Percentiles rank a stretch among this genome's conserved stretches.
Conservation (phyloP, 108 stramenopile genomes). For the Skeletonema grethae region DNA sequence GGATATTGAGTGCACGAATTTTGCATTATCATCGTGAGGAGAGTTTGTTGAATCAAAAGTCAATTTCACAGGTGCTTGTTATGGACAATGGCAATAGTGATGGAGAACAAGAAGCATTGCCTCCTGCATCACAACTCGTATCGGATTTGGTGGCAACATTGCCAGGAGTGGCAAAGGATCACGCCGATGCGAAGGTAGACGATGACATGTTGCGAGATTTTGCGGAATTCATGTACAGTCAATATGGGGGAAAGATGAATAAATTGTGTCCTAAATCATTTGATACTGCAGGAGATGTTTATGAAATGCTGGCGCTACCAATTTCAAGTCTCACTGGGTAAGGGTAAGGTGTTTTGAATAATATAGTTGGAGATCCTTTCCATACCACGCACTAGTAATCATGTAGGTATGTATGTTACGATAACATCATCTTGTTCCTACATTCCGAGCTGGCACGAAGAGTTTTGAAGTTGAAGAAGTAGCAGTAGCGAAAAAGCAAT, state of each 20-base stretch:
- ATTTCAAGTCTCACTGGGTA: background rate
- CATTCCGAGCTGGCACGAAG: no score
- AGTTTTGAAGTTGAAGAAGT: no score
- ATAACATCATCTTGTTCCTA: no score
- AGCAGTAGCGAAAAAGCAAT: no score
- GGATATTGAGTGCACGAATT: slow-evolving; percentile 31
- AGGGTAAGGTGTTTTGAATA: no score
- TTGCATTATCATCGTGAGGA: slow-evolving; percentile 28
- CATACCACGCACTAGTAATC: no score
- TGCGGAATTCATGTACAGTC: slow-evolving; percentile 24
- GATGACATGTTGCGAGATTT: slow-evolving; percentile 30
- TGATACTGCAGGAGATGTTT: slow-evolving; percentile 29
- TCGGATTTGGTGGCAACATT: slow-evolving; percentile 17
- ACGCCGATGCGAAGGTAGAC: slow-evolving; percentile 21
- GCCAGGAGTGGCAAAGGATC: slow-evolving; percentile 34
- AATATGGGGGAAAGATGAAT: slow-evolving; percentile 20
- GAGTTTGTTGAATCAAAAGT: slow-evolving; percentile 18
- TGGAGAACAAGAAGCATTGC: background rate
- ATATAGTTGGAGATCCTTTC: no score
- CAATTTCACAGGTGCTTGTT: slow-evolving; percentile 20
- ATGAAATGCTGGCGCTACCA: slow-evolving; percentile 23
- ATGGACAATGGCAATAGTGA: background rate
- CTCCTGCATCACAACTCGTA: slow-evolving; percentile 17
- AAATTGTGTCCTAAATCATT: slow-evolving; percentile 38
- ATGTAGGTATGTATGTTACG: no score